These are phyloP conservation scores for Pseudohyphozyma bogoriensis DNA, from an alignment of 768 basidiomycete genomes.

Conservation along the genomic window DNA sequence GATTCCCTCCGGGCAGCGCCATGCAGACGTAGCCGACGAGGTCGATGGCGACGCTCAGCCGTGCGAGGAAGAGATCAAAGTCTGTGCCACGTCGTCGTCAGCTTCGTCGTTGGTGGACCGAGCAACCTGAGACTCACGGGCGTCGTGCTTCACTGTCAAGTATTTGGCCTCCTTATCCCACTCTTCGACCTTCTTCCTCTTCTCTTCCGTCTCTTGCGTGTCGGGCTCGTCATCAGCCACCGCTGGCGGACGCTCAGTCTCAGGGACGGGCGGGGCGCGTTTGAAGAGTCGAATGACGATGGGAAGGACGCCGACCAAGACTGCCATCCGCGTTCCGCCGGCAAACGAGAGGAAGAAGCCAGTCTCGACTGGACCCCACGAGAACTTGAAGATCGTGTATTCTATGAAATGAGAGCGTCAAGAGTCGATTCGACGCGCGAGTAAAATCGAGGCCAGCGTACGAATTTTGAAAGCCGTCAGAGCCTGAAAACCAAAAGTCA, in stretches of 20 bases:
- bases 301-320: constrained; percentile 30
- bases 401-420: not conserved
- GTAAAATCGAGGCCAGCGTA: not conserved
- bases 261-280: not conserved
- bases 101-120: not conserved
- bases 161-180: constrained; percentile 26
- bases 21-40: constrained; percentile 20
- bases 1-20: constrained; percentile 1
- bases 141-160: constrained; percentile 23
- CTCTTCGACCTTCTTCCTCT: not conserved
- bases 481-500: not conserved
- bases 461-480: constrained; percentile 11
- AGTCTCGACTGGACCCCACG: constrained; percentile 23
- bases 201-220: not conserved
- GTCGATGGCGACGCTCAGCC: constrained; percentile 24
- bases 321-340: constrained; percentile 26
- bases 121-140: constrained; percentile 10
- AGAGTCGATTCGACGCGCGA: rapidly evolving
- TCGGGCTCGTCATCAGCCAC: not conserved
- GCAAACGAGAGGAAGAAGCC: constrained; percentile 28
- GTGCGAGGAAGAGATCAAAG: constrained; percentile 31
- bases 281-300: constrained; percentile 24
- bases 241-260: not conserved
- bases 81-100: constrained; percentile 11
- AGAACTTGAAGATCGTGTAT: constrained; percentile 31